These are phyloP conservation scores for Sarcodon sp. DNA, from an alignment of 768 basidiomycete species.

Conservation along the genomic window DNA sequence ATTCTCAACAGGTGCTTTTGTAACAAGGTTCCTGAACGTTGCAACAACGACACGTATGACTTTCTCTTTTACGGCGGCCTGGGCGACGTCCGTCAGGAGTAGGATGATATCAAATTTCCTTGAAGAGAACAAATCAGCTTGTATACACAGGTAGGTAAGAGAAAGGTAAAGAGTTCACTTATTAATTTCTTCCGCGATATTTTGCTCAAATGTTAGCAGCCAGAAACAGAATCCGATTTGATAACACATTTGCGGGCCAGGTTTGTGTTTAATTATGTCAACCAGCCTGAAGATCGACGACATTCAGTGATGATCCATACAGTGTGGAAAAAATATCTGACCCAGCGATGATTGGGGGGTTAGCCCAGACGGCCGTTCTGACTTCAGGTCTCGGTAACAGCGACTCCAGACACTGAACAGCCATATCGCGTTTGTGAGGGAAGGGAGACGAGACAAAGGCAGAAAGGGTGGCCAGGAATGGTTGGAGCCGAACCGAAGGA, in stretches of 20 bases:
- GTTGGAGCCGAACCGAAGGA: conserved; percentile 18
- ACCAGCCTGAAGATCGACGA: conserved; percentile 40
- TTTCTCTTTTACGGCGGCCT: conserved; percentile 91
- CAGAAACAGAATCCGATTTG: conserved; percentile 90
- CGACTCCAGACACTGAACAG: conserved; percentile 84
- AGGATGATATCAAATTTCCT: conserved; percentile 90
- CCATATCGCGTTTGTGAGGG: conserved; percentile 70
- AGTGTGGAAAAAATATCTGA: conserved; percentile 15
- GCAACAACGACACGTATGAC: conserved; percentile 89
- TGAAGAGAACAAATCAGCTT: background rate
- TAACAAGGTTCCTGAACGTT: conserved; percentile 89
- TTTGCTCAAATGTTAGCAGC: conserved; percentile 85
- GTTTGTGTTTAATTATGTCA: conserved; percentile 69
- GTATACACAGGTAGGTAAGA: background rate
- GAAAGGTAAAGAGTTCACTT: conserved; percentile 35
- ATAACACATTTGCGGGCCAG: conserved; percentile 90
- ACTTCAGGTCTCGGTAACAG: conserved; percentile 73
- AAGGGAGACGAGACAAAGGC: conserved; percentile 24
- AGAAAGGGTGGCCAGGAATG: conserved; percentile 18
- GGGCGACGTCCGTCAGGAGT: conserved; percentile 70
- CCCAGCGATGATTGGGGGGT: conserved; percentile 58
- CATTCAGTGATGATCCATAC: background rate
- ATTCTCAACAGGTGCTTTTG: conserved; percentile 78
- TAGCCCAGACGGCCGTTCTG: conserved; percentile 71
- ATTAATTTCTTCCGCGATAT: conserved; percentile 78